Evolutionary conservation across 75 land plant genomes (phyloP).

Genomic region (Cupressus sempervirens): DNA sequence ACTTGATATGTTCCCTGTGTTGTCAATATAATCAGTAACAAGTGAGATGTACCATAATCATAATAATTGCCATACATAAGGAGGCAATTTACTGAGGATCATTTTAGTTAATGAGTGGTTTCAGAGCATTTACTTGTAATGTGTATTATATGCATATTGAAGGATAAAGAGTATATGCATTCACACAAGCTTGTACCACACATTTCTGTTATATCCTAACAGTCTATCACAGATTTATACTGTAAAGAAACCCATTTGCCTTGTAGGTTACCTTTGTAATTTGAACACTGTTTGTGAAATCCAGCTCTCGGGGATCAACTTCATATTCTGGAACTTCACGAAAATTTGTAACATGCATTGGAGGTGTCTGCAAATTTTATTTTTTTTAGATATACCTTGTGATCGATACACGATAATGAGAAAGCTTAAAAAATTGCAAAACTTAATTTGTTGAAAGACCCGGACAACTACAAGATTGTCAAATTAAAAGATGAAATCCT

Average conservation of each 20-base stretch:
- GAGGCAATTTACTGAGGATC: not conserved
- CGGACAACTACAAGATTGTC: not conserved
- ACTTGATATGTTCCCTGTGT: constrained; percentile 72
- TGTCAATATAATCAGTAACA: not conserved
- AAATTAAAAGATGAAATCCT: constrained; percentile 7
- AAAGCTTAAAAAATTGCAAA: not conserved
- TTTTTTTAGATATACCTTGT: not conserved
- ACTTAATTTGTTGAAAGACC: not conserved
- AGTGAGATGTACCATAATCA: not conserved
- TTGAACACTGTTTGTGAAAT: constrained; percentile 54
- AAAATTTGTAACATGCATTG: constrained; percentile 67
- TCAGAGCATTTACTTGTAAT: not conserved
- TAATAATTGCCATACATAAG: constrained; percentile 23
- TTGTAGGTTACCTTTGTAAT: constrained; percentile 46
- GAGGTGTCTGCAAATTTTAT: constrained; percentile 30
- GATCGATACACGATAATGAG: not conserved
- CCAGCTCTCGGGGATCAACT: constrained; percentile 65
- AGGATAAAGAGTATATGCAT: not conserved
- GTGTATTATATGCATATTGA: not conserved
- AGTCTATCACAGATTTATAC: not conserved
- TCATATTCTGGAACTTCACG: constrained; percentile 90
- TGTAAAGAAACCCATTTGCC: not conserved
- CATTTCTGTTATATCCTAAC: not conserved
- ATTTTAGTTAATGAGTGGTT: not conserved
- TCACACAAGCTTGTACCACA: not conserved